A percentile compares a stretch with the other conserved stretches of the same genome.
Evolutionary conservation across 306 rosid species (phyloP).

Genomic region (Hylodesmum podocarpum): DNA sequence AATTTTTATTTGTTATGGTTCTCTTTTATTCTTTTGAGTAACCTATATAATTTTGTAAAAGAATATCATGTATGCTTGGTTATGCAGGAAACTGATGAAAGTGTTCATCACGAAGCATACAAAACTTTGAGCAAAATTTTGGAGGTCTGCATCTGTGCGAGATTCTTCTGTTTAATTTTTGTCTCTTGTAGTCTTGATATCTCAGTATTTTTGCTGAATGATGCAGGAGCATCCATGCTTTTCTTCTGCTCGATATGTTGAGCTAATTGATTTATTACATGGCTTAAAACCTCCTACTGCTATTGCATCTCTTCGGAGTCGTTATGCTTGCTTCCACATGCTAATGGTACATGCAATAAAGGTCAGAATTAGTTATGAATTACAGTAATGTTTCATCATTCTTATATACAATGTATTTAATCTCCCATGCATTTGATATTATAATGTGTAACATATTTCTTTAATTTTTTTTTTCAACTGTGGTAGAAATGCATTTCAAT

Average conservation of each 20-base stretch:
- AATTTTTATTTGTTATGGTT: conserved; percentile 1
- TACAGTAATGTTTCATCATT: neutral
- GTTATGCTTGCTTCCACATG: conserved; percentile 64
- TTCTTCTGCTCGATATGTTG: conserved; percentile 54
- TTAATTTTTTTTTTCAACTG: neutral
- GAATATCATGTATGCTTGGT: conserved; percentile 12
- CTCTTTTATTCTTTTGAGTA: conserved; percentile 3
- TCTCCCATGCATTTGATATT: neutral
- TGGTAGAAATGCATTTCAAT: neutral
- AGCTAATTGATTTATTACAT: conserved; percentile 64
- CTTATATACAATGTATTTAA: neutral
- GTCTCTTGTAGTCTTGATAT: neutral
- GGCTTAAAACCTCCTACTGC: conserved; percentile 59
- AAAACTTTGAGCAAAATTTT: conserved; percentile 69
- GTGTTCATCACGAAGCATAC: conserved; percentile 61
- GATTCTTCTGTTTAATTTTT: neutral
- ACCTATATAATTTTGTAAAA: conserved; percentile 14
- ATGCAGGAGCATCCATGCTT: conserved; percentile 71
- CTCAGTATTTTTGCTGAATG: conserved; percentile 31
- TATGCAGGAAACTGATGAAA: conserved; percentile 55
- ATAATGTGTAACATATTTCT: neutral
- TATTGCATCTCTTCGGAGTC: conserved; percentile 56
- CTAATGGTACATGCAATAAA: conserved; percentile 67
- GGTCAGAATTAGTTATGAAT: conserved; percentile 49
- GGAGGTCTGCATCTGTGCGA: conserved; percentile 50